Base-by-base conservation (phyloP, 192 early-diverging fungal genomes). In the Pecoramyces ruminantium region DNA sequence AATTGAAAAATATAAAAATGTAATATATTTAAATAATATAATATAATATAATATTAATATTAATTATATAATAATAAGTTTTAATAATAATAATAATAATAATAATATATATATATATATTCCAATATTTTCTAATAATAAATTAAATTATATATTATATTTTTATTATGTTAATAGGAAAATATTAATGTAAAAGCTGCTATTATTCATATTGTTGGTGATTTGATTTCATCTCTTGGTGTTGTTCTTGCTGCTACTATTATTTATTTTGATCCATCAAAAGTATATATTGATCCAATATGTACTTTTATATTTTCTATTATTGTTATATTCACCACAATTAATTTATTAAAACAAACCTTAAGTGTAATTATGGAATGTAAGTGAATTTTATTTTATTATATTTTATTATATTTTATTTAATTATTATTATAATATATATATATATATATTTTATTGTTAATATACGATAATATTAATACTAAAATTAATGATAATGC, bases 291-390 rank as follows among this genome's bases (percentile, higher is more conserved):
- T 39, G 94, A 96, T 81, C 94, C 94, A 3, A 79, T 94, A 21
- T 94, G 93, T 85, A 95, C 94, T 13, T 94, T 95, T 82, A 67
- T 94, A 27, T 96, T 95, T 82, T 93, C 93, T 0, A 83, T 92
- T 38, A 84, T 95, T 78, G 94, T 95, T 28, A 85, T 95, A 28
- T 85, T 82, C 17, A 94, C 93, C 13, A 95, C 94, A 0, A 83
- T 91, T 17, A 84, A 87, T 16, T 81, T 95, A 12, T 88, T 95
- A 29, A 88, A 86, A 78, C 88, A 90, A 78, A 92, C 90, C 16
- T 77, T 93, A 9, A 85, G 84, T 1, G 89, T 95, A 14, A 84
- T 95, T 39, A 94, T 95, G 93, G 93, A 95, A 87, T 86, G 94
- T 88, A 83, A 27, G 25, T 29, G n/a, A 29, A 25, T 38, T n/a